Conservation (phyloP, 768 basidiomycete species). For the Hypsizygus marmoreus region DNA sequence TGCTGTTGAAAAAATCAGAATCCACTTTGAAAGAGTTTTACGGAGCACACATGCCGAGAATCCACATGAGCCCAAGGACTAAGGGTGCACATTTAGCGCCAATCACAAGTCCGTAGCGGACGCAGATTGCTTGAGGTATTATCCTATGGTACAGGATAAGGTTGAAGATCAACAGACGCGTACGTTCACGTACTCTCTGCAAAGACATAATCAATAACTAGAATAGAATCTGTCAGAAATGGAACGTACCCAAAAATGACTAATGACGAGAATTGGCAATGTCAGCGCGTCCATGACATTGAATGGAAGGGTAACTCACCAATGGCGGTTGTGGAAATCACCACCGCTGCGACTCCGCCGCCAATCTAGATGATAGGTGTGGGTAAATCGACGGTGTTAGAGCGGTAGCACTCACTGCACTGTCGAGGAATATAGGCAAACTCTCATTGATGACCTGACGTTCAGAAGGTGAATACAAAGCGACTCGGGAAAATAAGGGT, state of each 20-base stretch:
- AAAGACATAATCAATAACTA: slow-evolving; percentile 30
- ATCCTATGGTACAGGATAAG: slow-evolving; percentile 31
- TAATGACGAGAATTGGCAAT: slow-evolving; percentile 26
- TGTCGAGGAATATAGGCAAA: slow-evolving; percentile 81
- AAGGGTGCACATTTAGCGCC: slow-evolving; percentile 79
- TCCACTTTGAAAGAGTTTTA: slow-evolving; percentile 26
- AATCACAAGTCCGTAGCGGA: slow-evolving; percentile 78
- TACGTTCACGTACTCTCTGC: slow-evolving; percentile 61
- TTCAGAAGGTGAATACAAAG: slow-evolving; percentile 9
- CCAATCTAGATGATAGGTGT: slow-evolving; percentile 34
- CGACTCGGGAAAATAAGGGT: no score
- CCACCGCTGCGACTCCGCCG: slow-evolving; percentile 75
- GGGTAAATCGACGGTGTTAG: background rate
- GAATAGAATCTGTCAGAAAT: background rate
- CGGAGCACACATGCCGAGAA: slow-evolving; percentile 39
- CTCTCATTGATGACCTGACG: slow-evolving; percentile 78
- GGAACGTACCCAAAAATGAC: slow-evolving; percentile 81
- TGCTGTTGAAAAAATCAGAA: slow-evolving; percentile 51
- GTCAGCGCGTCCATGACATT: slow-evolving; percentile 5
- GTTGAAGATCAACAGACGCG: slow-evolving; percentile 29
- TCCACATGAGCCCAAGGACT: slow-evolving; percentile 72
- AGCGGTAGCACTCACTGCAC: slow-evolving; percentile 49
- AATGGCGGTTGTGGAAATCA: slow-evolving; percentile 76
- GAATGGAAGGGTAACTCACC: slow-evolving; percentile 36
- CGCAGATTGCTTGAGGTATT: slow-evolving; percentile 74